Percentiles rank a stretch among this genome's conserved stretches.
These are phyloP conservation scores for Entamoeba histolytica DNA, from an alignment of 208 protist genomes.

Conservation along the genomic window DNA sequence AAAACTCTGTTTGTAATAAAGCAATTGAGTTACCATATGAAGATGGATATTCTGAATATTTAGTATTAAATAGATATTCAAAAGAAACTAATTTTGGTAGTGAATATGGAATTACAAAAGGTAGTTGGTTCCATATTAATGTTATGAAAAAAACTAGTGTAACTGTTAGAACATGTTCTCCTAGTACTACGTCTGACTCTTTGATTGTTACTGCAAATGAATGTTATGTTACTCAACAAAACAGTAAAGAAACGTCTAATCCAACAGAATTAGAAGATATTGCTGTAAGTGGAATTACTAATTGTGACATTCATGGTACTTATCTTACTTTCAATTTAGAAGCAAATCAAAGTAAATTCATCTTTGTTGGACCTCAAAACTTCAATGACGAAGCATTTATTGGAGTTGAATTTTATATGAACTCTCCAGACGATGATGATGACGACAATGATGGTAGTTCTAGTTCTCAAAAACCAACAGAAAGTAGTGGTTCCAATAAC, in stretches of 20 bases:
- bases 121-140: background rate
- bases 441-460: too few relatives aligned
- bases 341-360: background rate
- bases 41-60: background rate
- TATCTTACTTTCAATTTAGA: background rate
- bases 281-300: background rate
- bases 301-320: background rate
- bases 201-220: background rate
- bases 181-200: background rate
- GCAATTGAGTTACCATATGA: background rate
- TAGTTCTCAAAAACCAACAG: background rate
- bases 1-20: background rate
- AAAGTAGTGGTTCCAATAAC: background rate
- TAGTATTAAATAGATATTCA: background rate
- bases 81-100: background rate
- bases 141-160: background rate
- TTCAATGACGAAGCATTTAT: background rate
- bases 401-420: background rate
- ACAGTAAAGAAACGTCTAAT: background rate
- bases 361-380: background rate
- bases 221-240: background rate
- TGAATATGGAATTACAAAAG: background rate
- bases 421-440: background rate
- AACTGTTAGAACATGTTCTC: background rate
- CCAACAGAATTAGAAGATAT: background rate